Evolutionary conservation across 2,329 filamentous ascomycete species (phyloP), one percentile per base, ranked within the genome.

Genomic region (Paecilomyces sp.): DNA sequence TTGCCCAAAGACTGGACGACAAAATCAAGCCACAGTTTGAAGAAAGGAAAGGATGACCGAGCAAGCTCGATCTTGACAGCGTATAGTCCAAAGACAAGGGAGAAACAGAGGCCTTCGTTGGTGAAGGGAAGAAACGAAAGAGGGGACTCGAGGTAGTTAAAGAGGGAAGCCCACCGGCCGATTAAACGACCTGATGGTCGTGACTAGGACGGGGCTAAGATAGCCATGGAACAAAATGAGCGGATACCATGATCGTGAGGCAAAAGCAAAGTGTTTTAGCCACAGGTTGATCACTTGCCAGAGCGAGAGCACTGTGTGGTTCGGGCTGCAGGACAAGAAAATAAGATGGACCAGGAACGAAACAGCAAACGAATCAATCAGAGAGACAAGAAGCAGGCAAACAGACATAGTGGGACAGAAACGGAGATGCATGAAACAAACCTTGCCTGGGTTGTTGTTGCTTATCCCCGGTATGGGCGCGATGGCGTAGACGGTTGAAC

Each of bases 401-500:
- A 13, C 6, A 30, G 22, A 30, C 28, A 30, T 6, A 13, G 51
- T 15, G 51, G n/a, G 51, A 13, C 51, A 53, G 57, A 22, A 30
- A 58, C 28, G 30, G 22, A 55, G 50, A 18, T 24, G 57, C 30
- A 22, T 56, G 55, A 41, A 41, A 56, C 55, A 24, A 28, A 56
- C 55, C 55, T 56, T 56, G 55, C 13, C 11, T 47, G 55, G 55
- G 47, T 56, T 56, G 55, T 28, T 56, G 58, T 54, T 54, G 62
- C 61, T 59, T 63, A 52, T 59, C 61, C 57, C 55, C 61, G 60
- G 56, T 53, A 60, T 64, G 63, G 57, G 65, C 54, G 56, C 62
- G 63, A 55, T 57, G 60, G 31, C 64, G 15, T 25, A 67, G 28
- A 47, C 61, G 61, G 58, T 66, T 60, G 24, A 66, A 54, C 58